phyloP scores from a whole-genome alignment of 2,329 filamentous ascomycete species.

The Chrysosporium queenslandicum region DNA sequence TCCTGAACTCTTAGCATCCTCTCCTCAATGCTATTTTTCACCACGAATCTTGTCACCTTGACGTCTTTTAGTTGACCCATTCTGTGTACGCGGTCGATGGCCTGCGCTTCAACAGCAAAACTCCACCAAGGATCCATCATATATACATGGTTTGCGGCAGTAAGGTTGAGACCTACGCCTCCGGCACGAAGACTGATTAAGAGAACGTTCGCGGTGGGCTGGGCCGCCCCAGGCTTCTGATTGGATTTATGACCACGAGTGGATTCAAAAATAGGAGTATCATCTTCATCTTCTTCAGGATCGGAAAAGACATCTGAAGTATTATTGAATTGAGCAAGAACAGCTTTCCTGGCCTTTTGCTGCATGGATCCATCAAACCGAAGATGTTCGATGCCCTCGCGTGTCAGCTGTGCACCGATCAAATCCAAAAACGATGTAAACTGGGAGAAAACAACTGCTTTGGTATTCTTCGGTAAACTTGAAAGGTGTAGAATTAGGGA shows the following conservation, averaged over 20 bases:
- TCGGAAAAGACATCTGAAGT: conserved; percentile 31
- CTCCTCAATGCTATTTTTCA: conserved; percentile 84
- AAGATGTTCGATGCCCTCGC: conserved; percentile 65
- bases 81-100: conserved; percentile 92
- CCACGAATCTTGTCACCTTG: conserved; percentile 76
- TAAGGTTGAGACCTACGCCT: conserved; percentile 88
- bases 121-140: conserved; percentile 99
- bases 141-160: conserved; percentile 77
- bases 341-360: conserved; percentile 70
- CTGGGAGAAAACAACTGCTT: conserved; percentile 91
- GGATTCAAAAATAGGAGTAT: conserved; percentile 14
- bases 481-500: conserved; percentile 68
- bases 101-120: conserved; percentile 91
- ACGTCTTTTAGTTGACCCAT: conserved; percentile 91
- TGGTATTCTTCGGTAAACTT: conserved; percentile 58
- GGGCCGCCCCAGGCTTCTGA: conserved; percentile 13
- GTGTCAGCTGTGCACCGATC: conserved; percentile 68
- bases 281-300: conserved; percentile 28
- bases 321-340: conserved; percentile 61
- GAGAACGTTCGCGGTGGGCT: conserved; percentile 45
- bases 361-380: conserved; percentile 85
- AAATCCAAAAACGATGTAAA: conserved; percentile 94
- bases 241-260: conserved; percentile 6
- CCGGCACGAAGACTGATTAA: conserved; percentile 80
- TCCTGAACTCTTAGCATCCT: conserved; percentile 92